phyloP scores from a whole-genome alignment of 352 stramenopile genomes.

The Pythium monospermum region DNA sequence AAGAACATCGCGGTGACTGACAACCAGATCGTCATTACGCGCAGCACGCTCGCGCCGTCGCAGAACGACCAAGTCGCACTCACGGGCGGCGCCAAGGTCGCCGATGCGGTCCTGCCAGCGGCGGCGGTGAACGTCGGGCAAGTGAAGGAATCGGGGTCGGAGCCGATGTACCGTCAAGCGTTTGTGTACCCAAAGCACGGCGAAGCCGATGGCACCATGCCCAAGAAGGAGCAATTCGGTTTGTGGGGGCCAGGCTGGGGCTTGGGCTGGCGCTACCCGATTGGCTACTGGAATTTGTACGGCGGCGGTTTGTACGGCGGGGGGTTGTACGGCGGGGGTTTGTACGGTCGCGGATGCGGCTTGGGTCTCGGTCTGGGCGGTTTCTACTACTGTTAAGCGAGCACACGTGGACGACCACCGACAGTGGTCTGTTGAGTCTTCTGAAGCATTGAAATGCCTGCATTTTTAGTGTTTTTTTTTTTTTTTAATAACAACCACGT shows the following conservation, averaged over 20 bases:
- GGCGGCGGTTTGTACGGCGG: slow-evolving; percentile 17
- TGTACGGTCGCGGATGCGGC: too few relatives aligned
- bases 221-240: slow-evolving; percentile 6
- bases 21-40: slow-evolving; percentile 21
- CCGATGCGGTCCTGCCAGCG: slow-evolving; percentile 6
- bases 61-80: slow-evolving; percentile 22
- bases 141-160: not conserved
- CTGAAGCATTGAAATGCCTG: too few relatives aligned
- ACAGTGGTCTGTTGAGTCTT: not conserved
- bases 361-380: slow-evolving; percentile 8
- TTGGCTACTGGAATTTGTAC: slow-evolving; percentile 20
- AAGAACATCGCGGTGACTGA: slow-evolving; percentile 24
- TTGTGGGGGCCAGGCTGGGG: slow-evolving; percentile 9
- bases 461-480: not conserved
- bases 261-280: slow-evolving; percentile 16
- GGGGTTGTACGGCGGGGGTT: not conserved
- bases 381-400: slow-evolving; percentile 23
- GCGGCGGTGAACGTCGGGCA: not conserved
- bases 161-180: slow-evolving; percentile 1
- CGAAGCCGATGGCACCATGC: not conserved
- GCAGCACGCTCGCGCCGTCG: slow-evolving; percentile 12
- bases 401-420: too few relatives aligned
- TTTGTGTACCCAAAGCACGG: slow-evolving; percentile 14
- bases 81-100: slow-evolving; percentile 17
- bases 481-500: not conserved